Base-by-base conservation (phyloP, 805 yeast species). In the Kuraishia floccosa region DNA sequence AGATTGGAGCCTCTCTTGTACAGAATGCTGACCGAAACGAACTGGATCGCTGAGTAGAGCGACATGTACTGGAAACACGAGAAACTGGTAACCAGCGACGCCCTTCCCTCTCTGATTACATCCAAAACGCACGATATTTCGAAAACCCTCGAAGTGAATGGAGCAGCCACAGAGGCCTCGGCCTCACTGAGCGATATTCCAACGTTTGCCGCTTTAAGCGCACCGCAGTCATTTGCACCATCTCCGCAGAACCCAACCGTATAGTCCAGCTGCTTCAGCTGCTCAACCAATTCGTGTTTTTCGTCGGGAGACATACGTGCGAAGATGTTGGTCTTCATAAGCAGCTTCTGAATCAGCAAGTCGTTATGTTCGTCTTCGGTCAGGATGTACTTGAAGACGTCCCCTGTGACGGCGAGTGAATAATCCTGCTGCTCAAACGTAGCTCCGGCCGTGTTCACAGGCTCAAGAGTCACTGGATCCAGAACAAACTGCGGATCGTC, bases 291-390 rank as follows among this genome's bases (percentile, higher is more conserved):
- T 54, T 91, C 98, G 52, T 91, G 96, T 48, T 91, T 91, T 52
- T 91, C 99, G 54, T 93, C 98, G 0, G 99, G 99, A 0, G 97
- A 87, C 99, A 91, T 91, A 40, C 99, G 66, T 0, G 99, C 97
- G 58, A 77, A 91, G 4, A 91, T 71, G 27, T 76, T 70, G 35
- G 86, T 75, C 38, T 70, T 74, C 60, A 85, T 60, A 33, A 91
- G 62, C 50, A 91, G 65, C 17, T 59, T 62, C 29, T 70, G 70
- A 25, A 67, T 69, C 54, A 39, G 58, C 30, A 44, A 42, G 35
- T 41, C 36, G 1, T 40, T 39, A 19, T 58, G 58, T 28, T 68
- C 61, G 23, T 72, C 48, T 31, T 66, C 72, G 3, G 73, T 78
- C 39, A 89, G 63, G 11, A 91, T 55, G 42, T 72, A 72, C 36